Conservation (phyloP, 805 yeast species). For the Cyberlindnera japonica region DNA sequence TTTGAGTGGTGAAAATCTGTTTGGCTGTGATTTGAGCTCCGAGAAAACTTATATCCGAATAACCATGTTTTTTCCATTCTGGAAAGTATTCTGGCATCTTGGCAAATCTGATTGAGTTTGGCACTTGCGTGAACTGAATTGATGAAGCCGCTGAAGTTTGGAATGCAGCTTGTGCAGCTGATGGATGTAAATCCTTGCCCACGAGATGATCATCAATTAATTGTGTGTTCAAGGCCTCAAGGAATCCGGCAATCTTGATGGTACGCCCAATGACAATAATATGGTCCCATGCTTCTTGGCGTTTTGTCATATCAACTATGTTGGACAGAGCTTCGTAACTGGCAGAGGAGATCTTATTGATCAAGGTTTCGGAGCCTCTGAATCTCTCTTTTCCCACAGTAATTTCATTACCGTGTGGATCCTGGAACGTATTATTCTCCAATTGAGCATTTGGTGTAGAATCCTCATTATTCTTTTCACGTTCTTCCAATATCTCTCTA, state of each 20-base stretch:
- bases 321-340: conserved; percentile 50
- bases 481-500: conserved; percentile 62
- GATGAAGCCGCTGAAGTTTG: conserved; percentile 22
- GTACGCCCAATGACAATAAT: conserved; percentile 79
- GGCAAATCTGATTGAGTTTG: conserved; percentile 63
- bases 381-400: conserved; percentile 87
- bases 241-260: conserved; percentile 68
- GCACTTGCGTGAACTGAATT: conserved; percentile 59
- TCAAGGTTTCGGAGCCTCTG: conserved; percentile 65
- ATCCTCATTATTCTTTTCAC: conserved; percentile 45
- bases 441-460: conserved; percentile 56
- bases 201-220: conserved; percentile 55
- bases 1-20: conserved; percentile 67
- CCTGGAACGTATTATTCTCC: conserved; percentile 69
- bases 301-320: conserved; percentile 63
- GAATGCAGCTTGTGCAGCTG: conserved; percentile 28
- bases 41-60: conserved; percentile 71
- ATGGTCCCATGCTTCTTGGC: conserved; percentile 84
- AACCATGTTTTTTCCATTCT: conserved; percentile 83
- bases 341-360: conserved; percentile 49
- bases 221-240: conserved; percentile 59
- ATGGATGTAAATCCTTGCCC: conserved; percentile 28
- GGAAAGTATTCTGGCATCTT: conserved; percentile 90
- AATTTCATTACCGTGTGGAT: conserved; percentile 51
- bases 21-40: conserved; percentile 88